Evolutionary conservation across 1,139 yeast species (phyloP).

Genomic region (Trichomonascaceae sp.): DNA sequence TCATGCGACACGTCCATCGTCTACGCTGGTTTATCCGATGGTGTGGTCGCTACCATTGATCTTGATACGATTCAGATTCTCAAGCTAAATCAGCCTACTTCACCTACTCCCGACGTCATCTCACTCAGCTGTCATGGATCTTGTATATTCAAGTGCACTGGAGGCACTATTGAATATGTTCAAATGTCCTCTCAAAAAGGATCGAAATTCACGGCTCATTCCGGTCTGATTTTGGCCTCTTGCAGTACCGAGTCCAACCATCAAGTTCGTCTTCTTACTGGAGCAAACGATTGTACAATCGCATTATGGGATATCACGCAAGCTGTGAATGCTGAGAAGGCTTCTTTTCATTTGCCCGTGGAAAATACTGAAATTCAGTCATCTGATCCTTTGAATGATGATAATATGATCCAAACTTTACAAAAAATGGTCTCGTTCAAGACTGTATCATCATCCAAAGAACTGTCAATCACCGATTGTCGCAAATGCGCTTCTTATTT

Average conservation of each 20-base stretch:
- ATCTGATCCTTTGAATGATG: slow-evolving; percentile 38
- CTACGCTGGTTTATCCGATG: slow-evolving; percentile 73
- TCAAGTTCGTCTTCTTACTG: slow-evolving; percentile 39
- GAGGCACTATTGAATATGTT: slow-evolving; percentile 31
- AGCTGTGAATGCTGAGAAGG: slow-evolving; percentile 4
- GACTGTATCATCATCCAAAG: slow-evolving; percentile 72
- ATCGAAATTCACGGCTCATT: slow-evolving; percentile 32
- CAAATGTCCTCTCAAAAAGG: slow-evolving; percentile 25
- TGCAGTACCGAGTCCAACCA: slow-evolving; percentile 19
- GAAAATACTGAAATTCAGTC: not conserved
- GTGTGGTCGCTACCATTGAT: slow-evolving; percentile 77
- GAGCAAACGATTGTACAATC: slow-evolving; percentile 56
- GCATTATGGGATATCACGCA: slow-evolving; percentile 51
- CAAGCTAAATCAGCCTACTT: slow-evolving; percentile 38
- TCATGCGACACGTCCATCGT: slow-evolving; percentile 53
- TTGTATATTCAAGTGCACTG: slow-evolving; percentile 51
- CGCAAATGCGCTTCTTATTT: slow-evolving; percentile 81
- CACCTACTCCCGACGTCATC: slow-evolving; percentile 40
- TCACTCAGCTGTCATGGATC: slow-evolving; percentile 49
- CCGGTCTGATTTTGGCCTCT: slow-evolving; percentile 27
- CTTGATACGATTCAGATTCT: slow-evolving; percentile 69
- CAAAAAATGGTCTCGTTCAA: slow-evolving; percentile 57
- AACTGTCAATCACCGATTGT: slow-evolving; percentile 64
- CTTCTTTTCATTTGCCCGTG: not conserved
- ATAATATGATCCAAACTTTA: slow-evolving; percentile 58